These are phyloP conservation scores for Aspergillus fumigatus DNA, from an alignment of 2,329 filamentous ascomycete genomes.

Conservation along the genomic window DNA sequence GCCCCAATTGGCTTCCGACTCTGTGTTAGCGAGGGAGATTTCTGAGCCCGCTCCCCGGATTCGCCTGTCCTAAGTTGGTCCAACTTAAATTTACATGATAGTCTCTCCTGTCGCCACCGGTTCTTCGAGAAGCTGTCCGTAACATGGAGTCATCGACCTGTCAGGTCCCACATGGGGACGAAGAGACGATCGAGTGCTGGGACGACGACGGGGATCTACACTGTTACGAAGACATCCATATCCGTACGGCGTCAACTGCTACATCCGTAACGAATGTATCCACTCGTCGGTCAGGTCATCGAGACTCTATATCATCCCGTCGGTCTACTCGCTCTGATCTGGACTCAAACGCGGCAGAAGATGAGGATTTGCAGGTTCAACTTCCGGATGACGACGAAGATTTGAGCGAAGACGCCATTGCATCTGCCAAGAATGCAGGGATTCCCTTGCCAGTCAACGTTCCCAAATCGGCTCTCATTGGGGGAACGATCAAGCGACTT, in stretches of 20 bases:
- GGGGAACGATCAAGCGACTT: constrained; percentile 87
- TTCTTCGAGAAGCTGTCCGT: constrained; percentile 1
- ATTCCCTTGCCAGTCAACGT: constrained; percentile 87
- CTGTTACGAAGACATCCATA: constrained; percentile 43
- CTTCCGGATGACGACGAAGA: constrained; percentile 80
- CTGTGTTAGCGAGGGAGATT: constrained; percentile 18
- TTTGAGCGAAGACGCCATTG: constrained; percentile 79
- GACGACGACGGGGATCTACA: constrained; percentile 48
- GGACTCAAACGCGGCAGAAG: constrained; percentile 64
- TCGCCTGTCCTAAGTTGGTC: not conserved
- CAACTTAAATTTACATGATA: not conserved
- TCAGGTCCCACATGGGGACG: constrained; percentile 28
- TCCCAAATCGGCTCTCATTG: constrained; percentile 81
- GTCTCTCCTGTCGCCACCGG: not conserved
- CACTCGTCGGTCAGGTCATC: constrained; percentile 45
- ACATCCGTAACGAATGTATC: constrained; percentile 44
- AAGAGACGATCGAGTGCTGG: constrained; percentile 45
- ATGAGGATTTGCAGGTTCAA: constrained; percentile 85
- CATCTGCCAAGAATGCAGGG: constrained; percentile 79
- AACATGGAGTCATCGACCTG: constrained; percentile 38
- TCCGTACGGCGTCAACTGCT: constrained; percentile 42
- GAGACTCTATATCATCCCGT: constrained; percentile 77
- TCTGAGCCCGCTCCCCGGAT: constrained; percentile 16
- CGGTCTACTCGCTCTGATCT: constrained; percentile 78
- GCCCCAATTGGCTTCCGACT: constrained; percentile 15